Percentiles rank a stretch among this genome's conserved stretches.
Evolutionary conservation across 2,329 filamentous ascomycete species (phyloP).

Genomic region (Botrytis fabae): DNA sequence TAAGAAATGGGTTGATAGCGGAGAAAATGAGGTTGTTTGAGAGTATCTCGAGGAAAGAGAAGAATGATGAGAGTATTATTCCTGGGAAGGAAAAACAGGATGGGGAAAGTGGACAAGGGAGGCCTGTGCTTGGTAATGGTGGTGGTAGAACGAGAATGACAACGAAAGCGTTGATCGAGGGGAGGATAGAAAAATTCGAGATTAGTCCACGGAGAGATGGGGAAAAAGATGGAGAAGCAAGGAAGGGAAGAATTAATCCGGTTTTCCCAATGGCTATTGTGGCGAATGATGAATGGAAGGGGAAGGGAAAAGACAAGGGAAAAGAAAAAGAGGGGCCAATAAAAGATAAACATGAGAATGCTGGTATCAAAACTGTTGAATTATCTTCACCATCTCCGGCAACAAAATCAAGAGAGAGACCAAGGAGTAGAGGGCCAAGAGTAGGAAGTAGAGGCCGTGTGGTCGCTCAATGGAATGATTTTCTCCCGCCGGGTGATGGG

Average conservation of each 20-base stretch:
- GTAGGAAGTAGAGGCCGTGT: constrained; percentile 1
- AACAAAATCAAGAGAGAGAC: not conserved
- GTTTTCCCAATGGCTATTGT: not conserved
- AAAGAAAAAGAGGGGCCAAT: not conserved
- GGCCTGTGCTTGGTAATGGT: not conserved
- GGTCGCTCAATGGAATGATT: constrained; percentile 3
- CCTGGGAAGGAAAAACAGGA: not conserved
- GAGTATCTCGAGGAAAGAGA: constrained; percentile 2
- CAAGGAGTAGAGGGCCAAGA: not conserved
- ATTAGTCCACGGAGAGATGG: not conserved
- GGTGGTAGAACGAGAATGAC: not conserved
- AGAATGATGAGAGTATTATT: not conserved
- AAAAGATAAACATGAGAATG: not conserved
- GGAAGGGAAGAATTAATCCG: not conserved
- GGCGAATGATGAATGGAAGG: not conserved
- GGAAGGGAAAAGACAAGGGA: not conserved
- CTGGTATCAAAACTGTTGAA: not conserved
- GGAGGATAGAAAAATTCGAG: constrained; percentile 11
- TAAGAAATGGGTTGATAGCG: constrained; percentile 29
- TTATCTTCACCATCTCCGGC: not conserved
- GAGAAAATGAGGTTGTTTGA: constrained; percentile 37
- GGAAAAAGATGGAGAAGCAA: not conserved
- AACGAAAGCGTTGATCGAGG: not conserved
- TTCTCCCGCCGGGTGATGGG: not conserved
- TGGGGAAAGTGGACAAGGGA: constrained; percentile 19